A percentile compares a stretch with the other conserved stretches of the same genome.
Evolutionary conservation across 257 asterid genomes (phyloP).

Genomic region (Nicotiana knightiana): DNA sequence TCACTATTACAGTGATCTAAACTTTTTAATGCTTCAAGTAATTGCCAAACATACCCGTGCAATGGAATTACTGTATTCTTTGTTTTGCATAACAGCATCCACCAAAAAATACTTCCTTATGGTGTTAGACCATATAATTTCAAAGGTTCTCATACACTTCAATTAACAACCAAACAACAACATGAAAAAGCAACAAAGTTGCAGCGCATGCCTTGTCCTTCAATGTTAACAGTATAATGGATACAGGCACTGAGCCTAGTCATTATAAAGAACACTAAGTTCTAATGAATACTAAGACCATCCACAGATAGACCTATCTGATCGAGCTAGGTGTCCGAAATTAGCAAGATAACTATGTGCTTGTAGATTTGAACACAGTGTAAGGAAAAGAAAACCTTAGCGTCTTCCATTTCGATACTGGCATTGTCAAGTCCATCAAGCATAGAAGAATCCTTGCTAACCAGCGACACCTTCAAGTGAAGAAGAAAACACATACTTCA

Average conservation of each 20-base stretch:
- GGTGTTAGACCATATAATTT: neutral
- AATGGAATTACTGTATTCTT: neutral
- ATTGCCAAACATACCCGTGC: neutral
- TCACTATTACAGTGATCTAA: neutral
- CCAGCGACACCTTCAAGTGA: constrained; percentile 75
- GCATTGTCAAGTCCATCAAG: constrained; percentile 96
- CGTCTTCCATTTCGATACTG: constrained; percentile 84
- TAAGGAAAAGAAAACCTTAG: constrained; percentile 60
- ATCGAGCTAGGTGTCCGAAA: neutral
- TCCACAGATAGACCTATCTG: neutral
- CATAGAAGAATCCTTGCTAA: constrained; percentile 98
- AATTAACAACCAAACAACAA: neutral
- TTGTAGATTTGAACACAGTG: neutral
- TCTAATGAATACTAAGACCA: neutral
- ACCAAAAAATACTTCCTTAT: neutral
- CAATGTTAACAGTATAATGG: neutral
- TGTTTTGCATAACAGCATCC: neutral
- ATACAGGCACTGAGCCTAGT: neutral
- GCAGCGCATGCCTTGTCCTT: neutral
- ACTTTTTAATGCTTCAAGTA: neutral
- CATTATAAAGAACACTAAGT: neutral
- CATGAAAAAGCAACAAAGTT: neutral
- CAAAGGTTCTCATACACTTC: neutral
- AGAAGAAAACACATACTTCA: neutral
- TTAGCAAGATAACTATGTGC: neutral